Base-by-base conservation (phyloP, 1,284 basidiomycete genomes). In the Sporisorium sorghi region DNA sequence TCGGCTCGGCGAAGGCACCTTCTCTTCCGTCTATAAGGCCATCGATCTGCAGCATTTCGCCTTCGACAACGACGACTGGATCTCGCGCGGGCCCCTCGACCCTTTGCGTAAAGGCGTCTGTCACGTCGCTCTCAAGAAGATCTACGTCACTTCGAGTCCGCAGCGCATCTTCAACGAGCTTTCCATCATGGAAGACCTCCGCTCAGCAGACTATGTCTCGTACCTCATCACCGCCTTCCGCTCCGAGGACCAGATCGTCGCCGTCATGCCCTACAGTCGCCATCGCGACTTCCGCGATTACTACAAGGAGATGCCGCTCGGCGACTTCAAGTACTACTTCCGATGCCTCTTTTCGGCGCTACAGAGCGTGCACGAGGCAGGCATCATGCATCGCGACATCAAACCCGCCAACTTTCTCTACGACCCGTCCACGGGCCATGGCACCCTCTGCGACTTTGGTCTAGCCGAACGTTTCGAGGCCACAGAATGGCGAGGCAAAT, bases 321-420 rank as follows among this genome's bases (percentile, higher is more conserved):
- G 87, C 44, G 90, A 90, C 33, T 90, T 98, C 59, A 92, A 91
- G 82, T 87, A 89, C 54, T 99, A 99, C 86, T 91, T 99, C 79
- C 90, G 91, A 42, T 95, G 92, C 83, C 90, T 99, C 83, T 91
- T 99, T 84, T 91, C 92, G 21, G 94, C 93, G 1, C 85, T 99
- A 55, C 90, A 91, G 53, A 94, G 96, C 77, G 91, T 93, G 23
- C 97, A 99, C 83, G 86, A 89, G n/a, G 88, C 93, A 51, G 90
- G 89, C 8, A 92, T 99, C 80, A 92, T 99, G 52, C 96, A 99
- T 86, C 93, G 96, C 37, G 96, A 99, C 85, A 93, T 99, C 80
- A 99, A 99, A 84, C 97, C 96, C 17, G 96, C 96, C 68, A 99
- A 99, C 85, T 99, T 99, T 83, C 88, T 99, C 33, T 99, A 93